phyloP scores from a whole-genome alignment of 306 rosid genomes.

The Lupinus albus region DNA sequence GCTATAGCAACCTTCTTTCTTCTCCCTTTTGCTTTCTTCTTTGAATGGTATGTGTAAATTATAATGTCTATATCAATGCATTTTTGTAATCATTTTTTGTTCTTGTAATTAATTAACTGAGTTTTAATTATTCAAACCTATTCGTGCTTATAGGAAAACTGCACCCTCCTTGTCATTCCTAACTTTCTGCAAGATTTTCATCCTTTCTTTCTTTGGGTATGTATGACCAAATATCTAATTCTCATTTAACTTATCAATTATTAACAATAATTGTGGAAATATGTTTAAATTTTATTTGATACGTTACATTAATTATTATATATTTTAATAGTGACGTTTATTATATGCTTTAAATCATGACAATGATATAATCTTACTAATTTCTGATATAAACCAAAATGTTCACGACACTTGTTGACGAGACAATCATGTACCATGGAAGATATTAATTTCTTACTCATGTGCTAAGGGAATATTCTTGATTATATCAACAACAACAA shows the following conservation, averaged over 20 bases:
- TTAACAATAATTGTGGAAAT: neutral
- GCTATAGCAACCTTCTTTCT: slow-evolving; percentile 61
- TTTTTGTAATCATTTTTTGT: slow-evolving; percentile 2
- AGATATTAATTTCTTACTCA: no score
- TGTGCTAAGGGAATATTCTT: no score
- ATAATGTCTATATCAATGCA: neutral
- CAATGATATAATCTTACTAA: no score
- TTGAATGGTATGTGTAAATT: slow-evolving; percentile 46
- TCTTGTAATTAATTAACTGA: neutral
- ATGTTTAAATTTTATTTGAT: neutral
- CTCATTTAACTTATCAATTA: neutral
- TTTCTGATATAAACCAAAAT: no score
- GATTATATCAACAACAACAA: no score
- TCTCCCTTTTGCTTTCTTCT: slow-evolving; percentile 58
- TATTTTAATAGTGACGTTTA: neutral
- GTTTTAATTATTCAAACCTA: slow-evolving; percentile 27
- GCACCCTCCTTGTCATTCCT: slow-evolving; percentile 52
- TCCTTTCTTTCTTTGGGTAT: slow-evolving; percentile 70
- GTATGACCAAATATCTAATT: slow-evolving; percentile 1
- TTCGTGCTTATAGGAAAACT: slow-evolving; percentile 48
- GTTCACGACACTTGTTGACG: no score
- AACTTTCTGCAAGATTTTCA: slow-evolving; percentile 68
- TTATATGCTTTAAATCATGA: neutral
- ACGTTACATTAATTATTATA: neutral
- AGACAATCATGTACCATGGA: no score